These are phyloP conservation scores for Apiotrichum mycotoxinovorans DNA, from an alignment of 1,284 basidiomycete species.

Conservation along the genomic window DNA sequence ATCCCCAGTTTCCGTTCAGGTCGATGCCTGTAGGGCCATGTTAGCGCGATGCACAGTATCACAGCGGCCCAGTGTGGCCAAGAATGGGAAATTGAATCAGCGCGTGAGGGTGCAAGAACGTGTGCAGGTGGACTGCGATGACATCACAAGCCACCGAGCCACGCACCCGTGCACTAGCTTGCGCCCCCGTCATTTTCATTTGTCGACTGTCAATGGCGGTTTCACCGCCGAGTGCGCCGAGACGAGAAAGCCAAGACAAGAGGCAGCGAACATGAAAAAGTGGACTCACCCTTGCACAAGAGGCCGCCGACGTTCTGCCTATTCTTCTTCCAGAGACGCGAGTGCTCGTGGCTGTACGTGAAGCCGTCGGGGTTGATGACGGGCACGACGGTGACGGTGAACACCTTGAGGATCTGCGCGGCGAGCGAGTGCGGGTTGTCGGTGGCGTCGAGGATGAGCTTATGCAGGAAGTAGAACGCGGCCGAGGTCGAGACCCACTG, in stretches of 20 bases:
- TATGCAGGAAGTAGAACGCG: conserved; percentile 68
- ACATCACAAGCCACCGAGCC: no score
- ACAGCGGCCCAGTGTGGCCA: no score
- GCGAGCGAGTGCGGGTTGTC: conserved; percentile 38
- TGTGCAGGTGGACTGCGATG: no score
- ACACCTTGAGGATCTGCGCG: conserved; percentile 57
- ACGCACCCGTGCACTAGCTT: no score
- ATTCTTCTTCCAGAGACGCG: conserved; percentile 82
- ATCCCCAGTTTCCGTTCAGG: conserved; percentile 71
- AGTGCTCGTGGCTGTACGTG: conserved; percentile 60
- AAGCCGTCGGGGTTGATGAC: conserved; percentile 82
- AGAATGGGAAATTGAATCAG: no score
- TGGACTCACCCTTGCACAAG: conserved; percentile 47
- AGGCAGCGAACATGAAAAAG: neutral
- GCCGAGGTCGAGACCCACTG: conserved; percentile 78
- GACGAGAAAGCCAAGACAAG: neutral
- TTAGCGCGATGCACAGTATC: conserved; percentile 6
- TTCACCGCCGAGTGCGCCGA: neutral
- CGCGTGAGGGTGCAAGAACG: no score
- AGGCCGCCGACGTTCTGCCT: conserved; percentile 55
- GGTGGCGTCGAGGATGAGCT: conserved; percentile 57
- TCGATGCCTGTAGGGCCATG: conserved; percentile 67
- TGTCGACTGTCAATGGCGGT: no score
- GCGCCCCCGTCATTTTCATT: no score
- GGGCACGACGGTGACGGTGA: conserved; percentile 73